phyloP scores from a whole-genome alignment of 2,329 filamentous ascomycete genomes.

The Lecanosticta acicola region DNA sequence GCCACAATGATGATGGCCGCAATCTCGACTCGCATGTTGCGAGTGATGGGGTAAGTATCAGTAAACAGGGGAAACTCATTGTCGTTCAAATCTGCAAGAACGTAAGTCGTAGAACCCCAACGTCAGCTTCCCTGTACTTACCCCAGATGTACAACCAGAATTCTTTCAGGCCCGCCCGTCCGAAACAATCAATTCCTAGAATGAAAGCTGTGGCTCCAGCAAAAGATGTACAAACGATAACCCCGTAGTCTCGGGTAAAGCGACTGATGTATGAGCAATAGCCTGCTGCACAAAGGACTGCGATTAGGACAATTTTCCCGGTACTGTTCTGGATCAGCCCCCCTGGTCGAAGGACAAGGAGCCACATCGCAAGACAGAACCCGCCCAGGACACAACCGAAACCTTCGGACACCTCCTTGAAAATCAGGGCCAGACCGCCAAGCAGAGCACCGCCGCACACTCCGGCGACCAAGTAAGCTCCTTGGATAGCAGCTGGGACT shows the following conservation, averaged over 20 bases:
- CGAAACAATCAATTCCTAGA: constrained; percentile 86
- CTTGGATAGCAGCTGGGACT: constrained; percentile 69
- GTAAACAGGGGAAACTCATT: constrained; percentile 72
- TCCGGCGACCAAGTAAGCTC: constrained; percentile 76
- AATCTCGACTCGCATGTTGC: constrained; percentile 78
- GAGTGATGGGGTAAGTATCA: constrained; percentile 76
- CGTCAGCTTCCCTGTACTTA: constrained; percentile 33
- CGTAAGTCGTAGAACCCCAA: constrained; percentile 11
- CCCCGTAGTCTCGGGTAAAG: constrained; percentile 68
- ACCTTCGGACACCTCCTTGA: constrained; percentile 76
- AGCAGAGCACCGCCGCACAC: constrained; percentile 67
- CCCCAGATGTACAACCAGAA: constrained; percentile 93
- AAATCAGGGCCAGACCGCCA: constrained; percentile 68
- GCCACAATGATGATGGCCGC: constrained; percentile 70
- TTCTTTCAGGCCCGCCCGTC: constrained; percentile 83
- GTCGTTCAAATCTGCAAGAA: constrained; percentile 58
- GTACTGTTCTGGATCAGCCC: constrained; percentile 61
- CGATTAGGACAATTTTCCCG: constrained; percentile 69
- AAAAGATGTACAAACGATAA: constrained; percentile 74
- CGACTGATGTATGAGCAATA: constrained; percentile 75
- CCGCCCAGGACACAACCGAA: constrained; percentile 84
- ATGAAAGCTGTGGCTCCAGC: constrained; percentile 72
- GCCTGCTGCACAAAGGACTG: constrained; percentile 59
- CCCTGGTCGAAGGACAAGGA: constrained; percentile 69
- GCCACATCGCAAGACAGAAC: constrained; percentile 85